These are phyloP conservation scores for Xerophyta viscosa DNA, from an alignment of 106 monocot species.

Conservation along the genomic window DNA sequence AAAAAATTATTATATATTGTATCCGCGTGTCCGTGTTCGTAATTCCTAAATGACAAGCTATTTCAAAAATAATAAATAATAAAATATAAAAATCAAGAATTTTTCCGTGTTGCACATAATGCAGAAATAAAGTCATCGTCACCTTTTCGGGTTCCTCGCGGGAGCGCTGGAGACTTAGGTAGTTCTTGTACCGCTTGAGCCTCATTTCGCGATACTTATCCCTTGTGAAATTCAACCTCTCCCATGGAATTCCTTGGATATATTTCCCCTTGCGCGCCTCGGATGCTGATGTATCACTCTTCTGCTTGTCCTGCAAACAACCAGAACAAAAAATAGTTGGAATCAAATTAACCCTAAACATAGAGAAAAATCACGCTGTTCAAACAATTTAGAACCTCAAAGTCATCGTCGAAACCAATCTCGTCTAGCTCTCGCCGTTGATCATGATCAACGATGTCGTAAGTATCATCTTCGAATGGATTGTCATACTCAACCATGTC, in stretches of 20 bases:
- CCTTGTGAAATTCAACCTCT: slow-evolving; percentile 37
- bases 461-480: not conserved
- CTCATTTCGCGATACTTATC: slow-evolving; percentile 41
- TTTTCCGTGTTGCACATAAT: no score
- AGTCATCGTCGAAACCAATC: slow-evolving; percentile 3
- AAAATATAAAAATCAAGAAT: not conserved
- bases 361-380: no score
- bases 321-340: not conserved
- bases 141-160: slow-evolving; percentile 27
- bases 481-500: slow-evolving; percentile 25
- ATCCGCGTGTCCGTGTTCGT: no score
- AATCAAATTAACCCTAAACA: no score
- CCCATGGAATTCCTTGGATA: slow-evolving; percentile 63
- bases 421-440: not conserved
- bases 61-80: not conserved
- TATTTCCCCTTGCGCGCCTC: slow-evolving; percentile 52
- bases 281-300: slow-evolving; percentile 36
- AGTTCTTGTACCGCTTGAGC: slow-evolving; percentile 58
- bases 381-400: no score
- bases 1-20: no score
- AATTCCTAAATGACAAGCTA: no score
- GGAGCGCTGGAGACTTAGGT: slow-evolving; percentile 22
- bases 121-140: no score
- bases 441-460: not conserved
- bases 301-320: slow-evolving; percentile 23